Evolutionary conservation across 164 flowering plant genomes (phyloP), one percentile per base, ranked within the genome.

Genomic region (Magnolia sinica): DNA sequence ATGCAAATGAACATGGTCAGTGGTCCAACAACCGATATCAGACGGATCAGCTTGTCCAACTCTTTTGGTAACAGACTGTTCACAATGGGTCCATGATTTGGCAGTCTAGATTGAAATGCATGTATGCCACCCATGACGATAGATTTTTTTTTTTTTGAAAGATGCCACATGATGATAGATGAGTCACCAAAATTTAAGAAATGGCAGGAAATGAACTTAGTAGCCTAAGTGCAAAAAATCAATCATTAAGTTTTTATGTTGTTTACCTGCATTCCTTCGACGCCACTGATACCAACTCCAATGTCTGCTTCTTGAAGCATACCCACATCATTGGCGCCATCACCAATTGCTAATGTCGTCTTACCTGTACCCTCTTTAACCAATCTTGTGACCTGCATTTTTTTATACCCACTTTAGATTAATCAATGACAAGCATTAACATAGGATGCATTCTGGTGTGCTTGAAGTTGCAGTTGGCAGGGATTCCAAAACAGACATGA

Each of bases 231-330:
- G 13, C 16, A 55, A 55, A 16, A 37, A 55, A 11, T 55, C 16
- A 11, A 55, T 16, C 61, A 55, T 55, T 10, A 55, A 55, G 18
- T 55, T 55, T 37, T 16, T 55, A 55, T 55, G 68, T 18, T 24
- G 59, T 18, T 74, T 18, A 94, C 98, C 97, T 95, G 99, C 99
- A 96, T 96, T 79, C 99, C 99, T 87, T 96, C 99, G 72, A 88
- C 97, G 45, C 98, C 99, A 78, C 99, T 94, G 22, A 96, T 94
- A 77, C 99, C 99, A 70, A 96, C 78, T 37, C 99, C 99, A 72
- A 96, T 91, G 82, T 96, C 99, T 61, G 99, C 98, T 88, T 96
- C 99, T 89, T 96, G 99, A 87, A 96, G 99, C 99, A 96, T 96
- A 61, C 98, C 99, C 58, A 94, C 98, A 82, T 96, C 99, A 82